These are phyloP conservation scores for Pythium sp. DNA, from an alignment of 352 stramenopile genomes.

Conservation along the genomic window DNA sequence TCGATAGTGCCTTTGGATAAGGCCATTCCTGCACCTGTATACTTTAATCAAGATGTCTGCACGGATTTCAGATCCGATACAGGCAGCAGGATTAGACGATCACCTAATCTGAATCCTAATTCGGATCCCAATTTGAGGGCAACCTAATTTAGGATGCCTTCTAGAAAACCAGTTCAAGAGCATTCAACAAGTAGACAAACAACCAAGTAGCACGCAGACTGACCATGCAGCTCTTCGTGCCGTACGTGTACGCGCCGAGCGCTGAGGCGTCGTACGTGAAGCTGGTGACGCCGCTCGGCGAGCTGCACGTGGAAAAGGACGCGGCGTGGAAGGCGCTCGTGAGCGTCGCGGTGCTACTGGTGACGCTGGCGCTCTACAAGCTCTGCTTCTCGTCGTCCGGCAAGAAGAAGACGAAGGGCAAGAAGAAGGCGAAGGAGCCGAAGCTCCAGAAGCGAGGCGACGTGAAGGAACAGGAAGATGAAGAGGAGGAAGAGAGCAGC, in stretches of 20 bases:
- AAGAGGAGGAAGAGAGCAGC: conserved; percentile 9
- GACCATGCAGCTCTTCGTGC: conserved; percentile 43
- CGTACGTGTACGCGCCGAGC: conserved; percentile 74
- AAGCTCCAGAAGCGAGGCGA: conserved; percentile 27
- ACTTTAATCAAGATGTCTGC: no score
- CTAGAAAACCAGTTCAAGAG: not conserved
- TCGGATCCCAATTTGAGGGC: no score
- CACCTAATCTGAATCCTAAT: no score
- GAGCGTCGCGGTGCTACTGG: conserved; percentile 30
- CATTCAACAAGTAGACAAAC: conserved; percentile 1
- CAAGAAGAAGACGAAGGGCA: conserved; percentile 5
- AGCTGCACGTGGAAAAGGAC: conserved; percentile 55
- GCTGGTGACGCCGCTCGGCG: conserved; percentile 69
- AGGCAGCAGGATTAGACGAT: no score
- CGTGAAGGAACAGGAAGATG: conserved; percentile 5
- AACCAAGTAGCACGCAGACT: not conserved
- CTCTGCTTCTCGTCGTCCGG: conserved; percentile 14
- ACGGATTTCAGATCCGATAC: no score
- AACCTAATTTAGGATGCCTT: not conserved
- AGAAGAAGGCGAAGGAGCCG: conserved; percentile 27
- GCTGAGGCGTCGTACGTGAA: conserved; percentile 51
- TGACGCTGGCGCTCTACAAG: conserved; percentile 30
- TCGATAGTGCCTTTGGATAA: no score
- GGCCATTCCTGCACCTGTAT: no score
- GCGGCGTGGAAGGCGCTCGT: conserved; percentile 38